These are phyloP conservation scores for Peniophora sp. DNA, from an alignment of 1,284 basidiomycete genomes.

Conservation along the genomic window DNA sequence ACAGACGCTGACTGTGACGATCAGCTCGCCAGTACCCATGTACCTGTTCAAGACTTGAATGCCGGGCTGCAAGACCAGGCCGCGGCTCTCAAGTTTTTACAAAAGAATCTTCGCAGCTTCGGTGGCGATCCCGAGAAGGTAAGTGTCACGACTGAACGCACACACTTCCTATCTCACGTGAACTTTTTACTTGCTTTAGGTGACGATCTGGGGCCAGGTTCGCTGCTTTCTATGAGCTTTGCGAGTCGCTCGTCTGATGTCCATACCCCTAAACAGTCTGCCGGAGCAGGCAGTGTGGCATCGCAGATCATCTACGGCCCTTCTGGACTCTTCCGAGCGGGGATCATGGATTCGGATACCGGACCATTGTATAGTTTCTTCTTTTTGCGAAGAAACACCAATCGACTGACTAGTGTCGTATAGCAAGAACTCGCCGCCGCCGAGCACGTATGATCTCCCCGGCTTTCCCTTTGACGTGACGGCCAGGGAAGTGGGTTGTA, in stretches of 20 bases:
- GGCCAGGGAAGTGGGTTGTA: conserved; percentile 37
- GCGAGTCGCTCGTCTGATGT: not conserved
- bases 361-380: conserved; percentile 39
- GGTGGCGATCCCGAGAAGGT: conserved; percentile 59
- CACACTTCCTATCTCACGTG: not conserved
- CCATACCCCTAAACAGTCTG: too few relatives aligned
- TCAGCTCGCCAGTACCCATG: conserved; percentile 42
- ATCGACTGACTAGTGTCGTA: not conserved
- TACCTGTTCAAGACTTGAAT: conserved; percentile 43
- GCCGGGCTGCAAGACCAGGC: conserved; percentile 50
- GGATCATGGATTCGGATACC: conserved; percentile 44
- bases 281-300: conserved; percentile 48
- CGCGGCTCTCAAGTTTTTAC: conserved; percentile 50
- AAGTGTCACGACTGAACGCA: not conserved
- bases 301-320: conserved; percentile 41
- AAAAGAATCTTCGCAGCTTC: conserved; percentile 53
- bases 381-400: not conserved
- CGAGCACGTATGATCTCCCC: conserved; percentile 44
- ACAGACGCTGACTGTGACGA: conserved; percentile 6
- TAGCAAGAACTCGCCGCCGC: conserved; percentile 48
- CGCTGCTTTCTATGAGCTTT: not conserved
- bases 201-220: conserved; percentile 57
- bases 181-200: conserved; percentile 22
- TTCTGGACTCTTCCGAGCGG: conserved; percentile 39
- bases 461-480: conserved; percentile 46